phyloP scores from a whole-genome alignment of 139 green algal species.

The Trebouxia sp. region DNA sequence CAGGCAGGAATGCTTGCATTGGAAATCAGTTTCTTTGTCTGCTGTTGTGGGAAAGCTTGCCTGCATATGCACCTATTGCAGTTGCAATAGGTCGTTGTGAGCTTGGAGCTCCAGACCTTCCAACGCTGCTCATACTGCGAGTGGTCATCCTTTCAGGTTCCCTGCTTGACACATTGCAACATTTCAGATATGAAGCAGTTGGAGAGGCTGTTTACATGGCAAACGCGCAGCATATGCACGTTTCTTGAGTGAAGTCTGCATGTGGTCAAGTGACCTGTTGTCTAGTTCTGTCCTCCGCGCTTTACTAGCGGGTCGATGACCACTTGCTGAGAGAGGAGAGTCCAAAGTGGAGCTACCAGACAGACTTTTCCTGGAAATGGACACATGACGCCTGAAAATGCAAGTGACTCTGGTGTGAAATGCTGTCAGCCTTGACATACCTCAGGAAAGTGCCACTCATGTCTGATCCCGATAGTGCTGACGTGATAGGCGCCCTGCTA shows the following conservation, averaged over 20 bases:
- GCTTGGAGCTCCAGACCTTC: too few species aligned
- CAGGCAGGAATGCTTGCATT: too few species aligned
- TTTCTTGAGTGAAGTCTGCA: not conserved
- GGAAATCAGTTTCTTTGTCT: too few species aligned
- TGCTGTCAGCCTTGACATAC: too few species aligned
- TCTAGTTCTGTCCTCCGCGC: not conserved
- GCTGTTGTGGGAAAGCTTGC: too few species aligned
- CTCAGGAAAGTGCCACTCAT: not conserved
- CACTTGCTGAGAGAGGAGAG: conserved; percentile 17
- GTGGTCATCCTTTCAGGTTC: too few species aligned
- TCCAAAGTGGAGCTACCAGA: conserved; percentile 7
- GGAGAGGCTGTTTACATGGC: not conserved
- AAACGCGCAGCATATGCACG: not conserved
- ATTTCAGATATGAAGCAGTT: too few species aligned
- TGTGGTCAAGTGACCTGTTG: not conserved
- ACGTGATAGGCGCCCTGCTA: not conserved
- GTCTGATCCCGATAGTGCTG: not conserved
- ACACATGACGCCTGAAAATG: not conserved
- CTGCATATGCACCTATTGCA: too few species aligned
- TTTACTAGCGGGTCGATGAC: conserved; percentile 13
- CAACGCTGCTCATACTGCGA: too few species aligned
- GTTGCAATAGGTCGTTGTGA: too few species aligned
- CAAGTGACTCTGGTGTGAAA: too few species aligned
- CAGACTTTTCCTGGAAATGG: not conserved
- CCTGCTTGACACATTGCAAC: too few species aligned